phyloP scores from a whole-genome alignment of 2,329 filamentous ascomycete species.

The Colletotrichum spaethianum region DNA sequence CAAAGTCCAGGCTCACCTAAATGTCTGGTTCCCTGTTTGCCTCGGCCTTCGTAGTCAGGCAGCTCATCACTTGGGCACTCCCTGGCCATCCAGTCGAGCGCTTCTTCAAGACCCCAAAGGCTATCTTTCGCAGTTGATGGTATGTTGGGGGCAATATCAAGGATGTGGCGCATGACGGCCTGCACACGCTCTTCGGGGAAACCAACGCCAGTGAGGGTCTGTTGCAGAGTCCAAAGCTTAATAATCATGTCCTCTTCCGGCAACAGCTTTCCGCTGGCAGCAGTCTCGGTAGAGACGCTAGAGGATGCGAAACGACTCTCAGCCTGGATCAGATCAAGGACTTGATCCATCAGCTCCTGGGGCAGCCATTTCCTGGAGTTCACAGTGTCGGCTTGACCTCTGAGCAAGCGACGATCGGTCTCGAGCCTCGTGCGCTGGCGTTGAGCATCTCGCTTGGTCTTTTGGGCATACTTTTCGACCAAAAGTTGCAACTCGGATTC shows the following conservation, averaged over 20 bases:
- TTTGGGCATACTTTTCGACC: slow-evolving; percentile 86
- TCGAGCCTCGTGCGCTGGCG: slow-evolving; percentile 85
- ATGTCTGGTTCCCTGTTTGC: slow-evolving; percentile 54
- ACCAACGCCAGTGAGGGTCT: slow-evolving; percentile 77
- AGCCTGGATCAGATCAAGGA: slow-evolving; percentile 80
- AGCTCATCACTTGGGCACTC: slow-evolving; percentile 79
- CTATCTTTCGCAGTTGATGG: slow-evolving; percentile 71
- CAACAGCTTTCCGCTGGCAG: slow-evolving; percentile 63
- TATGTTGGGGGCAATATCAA: slow-evolving; percentile 77
- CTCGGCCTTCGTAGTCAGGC: slow-evolving; percentile 76
- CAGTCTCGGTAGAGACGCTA: slow-evolving; percentile 60
- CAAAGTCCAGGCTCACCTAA: slow-evolving; percentile 47
- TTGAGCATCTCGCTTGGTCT: slow-evolving; percentile 82
- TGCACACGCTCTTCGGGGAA: slow-evolving; percentile 77
- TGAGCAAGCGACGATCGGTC: slow-evolving; percentile 87
- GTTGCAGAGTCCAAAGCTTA: slow-evolving; percentile 87
- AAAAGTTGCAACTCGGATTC: slow-evolving; percentile 90
- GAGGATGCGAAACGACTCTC: slow-evolving; percentile 73
- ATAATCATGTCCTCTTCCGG: slow-evolving; percentile 85
- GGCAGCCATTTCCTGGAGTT: slow-evolving; percentile 85
- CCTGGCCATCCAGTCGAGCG: slow-evolving; percentile 90
- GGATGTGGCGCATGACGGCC: slow-evolving; percentile 74
- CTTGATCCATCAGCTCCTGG: slow-evolving; percentile 81
- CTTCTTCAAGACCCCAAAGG: slow-evolving; percentile 89
- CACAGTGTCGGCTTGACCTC: slow-evolving; percentile 81